Percentiles rank a stretch among this genome's conserved stretches.
Conservation (phyloP, 208 protist species). For the Trypanosoma avium region DNA sequence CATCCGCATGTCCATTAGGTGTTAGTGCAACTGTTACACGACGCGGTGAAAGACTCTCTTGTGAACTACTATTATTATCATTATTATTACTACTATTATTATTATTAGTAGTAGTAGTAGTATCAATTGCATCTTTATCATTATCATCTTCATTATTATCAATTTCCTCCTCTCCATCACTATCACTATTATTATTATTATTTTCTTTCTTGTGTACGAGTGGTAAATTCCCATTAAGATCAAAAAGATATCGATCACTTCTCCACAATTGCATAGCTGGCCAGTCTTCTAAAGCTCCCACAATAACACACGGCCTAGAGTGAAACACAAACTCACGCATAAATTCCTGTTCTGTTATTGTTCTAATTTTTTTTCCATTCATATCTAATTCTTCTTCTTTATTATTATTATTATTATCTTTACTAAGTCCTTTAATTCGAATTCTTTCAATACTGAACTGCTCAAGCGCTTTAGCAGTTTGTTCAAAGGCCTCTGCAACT, state of each 20-base stretch:
- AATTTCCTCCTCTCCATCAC: too few species aligned
- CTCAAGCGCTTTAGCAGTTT: conserved; percentile 55
- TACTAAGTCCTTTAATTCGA: conserved; percentile 64
- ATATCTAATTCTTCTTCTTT: too few species aligned
- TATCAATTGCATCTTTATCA: too few species aligned
- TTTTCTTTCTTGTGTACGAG: conserved; percentile 26
- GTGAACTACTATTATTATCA: conserved; percentile 22
- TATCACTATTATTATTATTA: too few species aligned
- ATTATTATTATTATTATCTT: background rate
- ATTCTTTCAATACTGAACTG: conserved; percentile 74
- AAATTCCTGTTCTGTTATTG: conserved; percentile 73
- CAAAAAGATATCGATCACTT: conserved; percentile 75
- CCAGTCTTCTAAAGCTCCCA: conserved; percentile 70
- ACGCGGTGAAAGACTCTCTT: conserved; percentile 30
- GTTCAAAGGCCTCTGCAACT: conserved; percentile 63
- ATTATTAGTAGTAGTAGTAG: too few species aligned
- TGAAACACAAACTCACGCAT: conserved; percentile 87
- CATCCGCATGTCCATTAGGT: conserved; percentile 90
- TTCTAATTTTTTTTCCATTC: conserved; percentile 31
- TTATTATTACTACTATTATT: conserved; percentile 17
- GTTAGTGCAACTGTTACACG: conserved; percentile 87
- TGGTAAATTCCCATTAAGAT: conserved; percentile 59
- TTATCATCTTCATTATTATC: background rate
- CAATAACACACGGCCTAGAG: conserved; percentile 77
- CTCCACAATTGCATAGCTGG: conserved; percentile 72